Conservation (phyloP, 2,329 filamentous ascomycete species). For the Fusarium robinianum region DNA sequence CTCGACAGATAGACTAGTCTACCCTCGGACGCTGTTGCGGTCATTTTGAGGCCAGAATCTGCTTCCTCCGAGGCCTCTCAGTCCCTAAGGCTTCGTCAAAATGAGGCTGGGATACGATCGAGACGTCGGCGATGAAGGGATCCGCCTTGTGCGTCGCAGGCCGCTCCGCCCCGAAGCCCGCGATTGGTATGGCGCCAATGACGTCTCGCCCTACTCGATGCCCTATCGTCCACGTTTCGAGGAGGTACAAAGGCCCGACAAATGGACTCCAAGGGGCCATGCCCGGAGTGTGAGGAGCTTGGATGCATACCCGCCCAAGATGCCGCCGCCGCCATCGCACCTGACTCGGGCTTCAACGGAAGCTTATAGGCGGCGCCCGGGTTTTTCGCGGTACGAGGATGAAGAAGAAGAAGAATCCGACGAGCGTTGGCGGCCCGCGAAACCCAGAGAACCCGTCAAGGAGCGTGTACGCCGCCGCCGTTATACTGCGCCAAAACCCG, state of each 20-base stretch:
- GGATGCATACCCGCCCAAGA: constrained; percentile 37
- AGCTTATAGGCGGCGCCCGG: constrained; percentile 38
- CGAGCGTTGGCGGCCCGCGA: constrained; percentile 22
- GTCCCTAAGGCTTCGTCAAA: constrained; percentile 31
- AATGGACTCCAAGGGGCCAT: constrained; percentile 36
- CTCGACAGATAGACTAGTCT: constrained; percentile 25
- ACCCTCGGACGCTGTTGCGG: constrained; percentile 27
- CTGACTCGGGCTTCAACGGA: constrained; percentile 38
- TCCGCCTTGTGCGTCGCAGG: constrained; percentile 37
- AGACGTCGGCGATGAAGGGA: constrained; percentile 38
- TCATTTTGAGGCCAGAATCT: constrained; percentile 35
- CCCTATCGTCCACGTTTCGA: constrained; percentile 36
- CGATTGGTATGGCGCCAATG: constrained; percentile 36
- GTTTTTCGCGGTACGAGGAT: constrained; percentile 36
- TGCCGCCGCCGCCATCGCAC: constrained; percentile 38
- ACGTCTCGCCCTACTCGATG: constrained; percentile 36
- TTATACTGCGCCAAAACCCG: constrained; percentile 17
- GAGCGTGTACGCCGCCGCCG: constrained; percentile 25
- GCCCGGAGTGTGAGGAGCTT: constrained; percentile 33
- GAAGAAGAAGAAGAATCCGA: constrained; percentile 31
- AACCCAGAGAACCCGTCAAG: constrained; percentile 27
- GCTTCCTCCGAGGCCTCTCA: constrained; percentile 19
- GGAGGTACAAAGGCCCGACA: constrained; percentile 41
- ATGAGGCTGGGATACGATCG: constrained; percentile 41
- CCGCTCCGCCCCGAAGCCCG: constrained; percentile 30